These are phyloP conservation scores for Geotrichum cucujoidarum DNA, from an alignment of 1,139 yeast genomes.

Conservation along the genomic window DNA sequence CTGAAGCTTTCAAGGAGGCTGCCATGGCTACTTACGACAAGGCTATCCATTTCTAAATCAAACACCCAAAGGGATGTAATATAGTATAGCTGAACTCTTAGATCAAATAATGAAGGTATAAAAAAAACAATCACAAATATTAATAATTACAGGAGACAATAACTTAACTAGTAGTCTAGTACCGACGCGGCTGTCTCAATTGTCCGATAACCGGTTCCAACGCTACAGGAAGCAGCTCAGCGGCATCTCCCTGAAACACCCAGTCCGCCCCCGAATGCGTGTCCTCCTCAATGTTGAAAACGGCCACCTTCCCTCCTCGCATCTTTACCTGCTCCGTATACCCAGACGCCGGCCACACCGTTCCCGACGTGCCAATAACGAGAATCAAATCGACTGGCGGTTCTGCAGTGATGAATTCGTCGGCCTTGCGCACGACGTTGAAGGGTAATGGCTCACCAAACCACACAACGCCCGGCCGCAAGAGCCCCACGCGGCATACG, in stretches of 20 bases:
- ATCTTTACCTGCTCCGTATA: slow-evolving; percentile 70
- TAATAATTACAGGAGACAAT: neutral
- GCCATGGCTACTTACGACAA: slow-evolving; percentile 88
- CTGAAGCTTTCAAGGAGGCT: slow-evolving; percentile 98
- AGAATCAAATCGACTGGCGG: slow-evolving; percentile 59
- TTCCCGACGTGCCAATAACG: slow-evolving; percentile 80
- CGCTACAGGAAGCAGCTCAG: slow-evolving; percentile 61
- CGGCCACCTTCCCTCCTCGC: slow-evolving; percentile 78
- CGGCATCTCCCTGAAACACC: slow-evolving; percentile 82
- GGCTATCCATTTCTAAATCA: slow-evolving; percentile 67
- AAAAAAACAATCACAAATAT: too few species aligned
- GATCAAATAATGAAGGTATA: slow-evolving; percentile 3
- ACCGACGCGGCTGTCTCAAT: slow-evolving; percentile 9
- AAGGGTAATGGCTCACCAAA: slow-evolving; percentile 81
- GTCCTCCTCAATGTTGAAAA: slow-evolving; percentile 68
- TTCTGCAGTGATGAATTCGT: slow-evolving; percentile 57
- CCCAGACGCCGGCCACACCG: slow-evolving; percentile 88
- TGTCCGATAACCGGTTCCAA: slow-evolving; percentile 46
- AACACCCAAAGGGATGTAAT: neutral
- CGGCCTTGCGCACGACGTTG: slow-evolving; percentile 57
- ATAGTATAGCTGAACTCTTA: neutral
- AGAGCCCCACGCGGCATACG: slow-evolving; percentile 51
- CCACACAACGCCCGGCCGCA: slow-evolving; percentile 92
- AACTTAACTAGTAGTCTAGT: slow-evolving; percentile 1
- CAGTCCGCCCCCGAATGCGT: slow-evolving; percentile 39